These are phyloP conservation scores for Lentinula lateritia DNA, from an alignment of 768 basidiomycete species.

Conservation along the genomic window DNA sequence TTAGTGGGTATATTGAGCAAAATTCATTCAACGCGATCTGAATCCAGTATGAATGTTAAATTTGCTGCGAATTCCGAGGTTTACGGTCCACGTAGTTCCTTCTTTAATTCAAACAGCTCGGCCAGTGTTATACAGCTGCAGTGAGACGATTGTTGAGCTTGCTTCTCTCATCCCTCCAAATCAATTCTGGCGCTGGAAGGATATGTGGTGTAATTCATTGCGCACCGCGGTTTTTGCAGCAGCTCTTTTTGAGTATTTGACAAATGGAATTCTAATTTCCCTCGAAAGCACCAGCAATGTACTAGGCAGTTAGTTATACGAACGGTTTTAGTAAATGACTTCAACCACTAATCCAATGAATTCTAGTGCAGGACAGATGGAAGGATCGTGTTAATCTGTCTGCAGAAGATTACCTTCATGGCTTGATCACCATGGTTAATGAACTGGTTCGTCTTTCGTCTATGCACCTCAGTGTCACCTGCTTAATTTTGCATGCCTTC, in stretches of 20 bases:
- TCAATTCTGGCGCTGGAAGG: conserved; percentile 83
- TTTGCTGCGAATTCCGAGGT: background rate
- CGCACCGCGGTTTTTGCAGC: conserved; percentile 63
- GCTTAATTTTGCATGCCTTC: background rate
- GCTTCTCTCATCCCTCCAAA: conserved; percentile 58
- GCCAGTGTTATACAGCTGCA: conserved; percentile 52
- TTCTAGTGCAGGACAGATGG: conserved; percentile 65
- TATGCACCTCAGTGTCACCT: background rate
- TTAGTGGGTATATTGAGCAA: conserved; percentile 76
- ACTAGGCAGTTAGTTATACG: conserved; percentile 57
- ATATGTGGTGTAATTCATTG: conserved; percentile 72
- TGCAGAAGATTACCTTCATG: conserved; percentile 80
- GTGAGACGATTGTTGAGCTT: conserved; percentile 43
- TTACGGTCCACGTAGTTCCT: conserved; percentile 39
- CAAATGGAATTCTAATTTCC: conserved; percentile 52
- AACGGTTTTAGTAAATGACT: background rate
- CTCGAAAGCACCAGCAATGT: conserved; percentile 43
- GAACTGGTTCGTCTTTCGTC: conserved; percentile 52
- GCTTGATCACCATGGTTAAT: conserved; percentile 71
- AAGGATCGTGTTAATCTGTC: conserved; percentile 56
- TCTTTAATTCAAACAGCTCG: conserved; percentile 50
- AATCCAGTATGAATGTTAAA: conserved; percentile 8
- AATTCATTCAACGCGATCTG: conserved; percentile 67
- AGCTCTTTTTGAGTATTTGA: conserved; percentile 61
- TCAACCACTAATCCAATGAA: background rate